Conservation (phyloP, 2,329 filamentous ascomycete species). For the Aspergillus fumigatus region DNA sequence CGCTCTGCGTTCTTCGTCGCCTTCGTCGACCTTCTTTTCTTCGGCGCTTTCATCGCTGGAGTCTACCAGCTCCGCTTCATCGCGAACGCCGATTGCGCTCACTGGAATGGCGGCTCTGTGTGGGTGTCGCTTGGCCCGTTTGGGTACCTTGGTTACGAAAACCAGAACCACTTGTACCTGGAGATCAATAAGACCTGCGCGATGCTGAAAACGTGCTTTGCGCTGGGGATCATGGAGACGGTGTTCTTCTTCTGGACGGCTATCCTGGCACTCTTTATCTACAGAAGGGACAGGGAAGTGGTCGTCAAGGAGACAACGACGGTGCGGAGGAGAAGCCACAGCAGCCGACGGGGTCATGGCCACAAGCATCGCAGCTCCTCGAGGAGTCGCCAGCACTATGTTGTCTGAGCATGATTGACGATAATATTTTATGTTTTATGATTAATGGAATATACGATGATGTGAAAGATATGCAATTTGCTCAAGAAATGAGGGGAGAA, state of each 20-base stretch:
- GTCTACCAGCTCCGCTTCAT: conserved; percentile 57
- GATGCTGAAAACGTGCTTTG: conserved; percentile 89
- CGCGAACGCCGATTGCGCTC: conserved; percentile 61
- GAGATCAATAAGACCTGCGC: conserved; percentile 71
- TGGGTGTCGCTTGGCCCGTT: conserved; percentile 60
- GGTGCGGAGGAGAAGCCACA: conserved; percentile 31
- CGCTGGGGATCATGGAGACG: conserved; percentile 82
- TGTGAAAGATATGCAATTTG: background rate
- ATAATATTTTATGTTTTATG: background rate
- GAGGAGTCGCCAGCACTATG: conserved; percentile 26
- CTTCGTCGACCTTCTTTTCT: conserved; percentile 58
- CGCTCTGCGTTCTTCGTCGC: conserved; percentile 58
- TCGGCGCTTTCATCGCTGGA: conserved; percentile 59
- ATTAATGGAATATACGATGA: background rate
- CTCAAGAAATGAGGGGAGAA: background rate
- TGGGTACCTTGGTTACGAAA: conserved; percentile 48
- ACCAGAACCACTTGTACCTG: conserved; percentile 47
- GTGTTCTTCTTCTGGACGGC: conserved; percentile 76
- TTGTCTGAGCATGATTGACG: conserved; percentile 17
- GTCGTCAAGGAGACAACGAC: conserved; percentile 38
- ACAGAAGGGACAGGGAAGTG: conserved; percentile 24
- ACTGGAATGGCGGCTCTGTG: conserved; percentile 51
- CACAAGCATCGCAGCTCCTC: conserved; percentile 28
- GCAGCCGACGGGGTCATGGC: conserved; percentile 31
- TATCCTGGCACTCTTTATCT: conserved; percentile 57